Base-by-base conservation (phyloP, 805 yeast genomes). In the Metschnikowia sp. region DNA sequence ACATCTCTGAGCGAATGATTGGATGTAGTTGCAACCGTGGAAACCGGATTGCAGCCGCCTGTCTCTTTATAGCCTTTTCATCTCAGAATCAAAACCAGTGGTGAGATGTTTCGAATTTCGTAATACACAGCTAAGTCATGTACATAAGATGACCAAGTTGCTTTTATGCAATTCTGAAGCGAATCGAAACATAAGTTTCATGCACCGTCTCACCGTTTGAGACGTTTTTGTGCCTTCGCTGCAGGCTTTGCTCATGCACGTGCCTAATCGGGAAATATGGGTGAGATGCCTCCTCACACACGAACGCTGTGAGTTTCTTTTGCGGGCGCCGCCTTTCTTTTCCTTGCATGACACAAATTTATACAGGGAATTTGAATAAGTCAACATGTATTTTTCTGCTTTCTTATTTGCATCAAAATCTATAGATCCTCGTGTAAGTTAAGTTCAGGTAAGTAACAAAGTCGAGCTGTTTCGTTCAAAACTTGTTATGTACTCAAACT, bases 1-100 rank as follows among this genome's bases (percentile, higher is more conserved):
- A n/a, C 52, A 49, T 49, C 38, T 38, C 28, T 26, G 29, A 44
- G 31, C 47, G 43, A 44, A 33, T 39, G 47, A 35, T 37, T 44
- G 43, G 37, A 28, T 45, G 44, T 8, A 22, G 39, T 36, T 39
- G 36, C 37, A 40, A 34, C 32, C 32, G 19, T 26, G 11, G 12
- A 22, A 31, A 31, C 5, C 15, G 7, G 37, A 40, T 19, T 32
- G 48, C 44, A 19, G 42, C 31, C 32, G 35, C 10, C 30, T 4
- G 32, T 32, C 40, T 34, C 40, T 45, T 45, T 45, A 45, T 45
- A 45, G 36, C 29, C 11, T 39, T 45, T 36, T 22, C 32, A 31
- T 22, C 44, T 36, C 36, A 22, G 26, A 22, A 22, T 22, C 7
- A 22, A 22, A 22, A 22, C 7, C 26, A 22, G 26, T 10, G 32